These are phyloP conservation scores for Coprinopsis strossmayeri DNA, from an alignment of 768 basidiomycete species.

Conservation along the genomic window DNA sequence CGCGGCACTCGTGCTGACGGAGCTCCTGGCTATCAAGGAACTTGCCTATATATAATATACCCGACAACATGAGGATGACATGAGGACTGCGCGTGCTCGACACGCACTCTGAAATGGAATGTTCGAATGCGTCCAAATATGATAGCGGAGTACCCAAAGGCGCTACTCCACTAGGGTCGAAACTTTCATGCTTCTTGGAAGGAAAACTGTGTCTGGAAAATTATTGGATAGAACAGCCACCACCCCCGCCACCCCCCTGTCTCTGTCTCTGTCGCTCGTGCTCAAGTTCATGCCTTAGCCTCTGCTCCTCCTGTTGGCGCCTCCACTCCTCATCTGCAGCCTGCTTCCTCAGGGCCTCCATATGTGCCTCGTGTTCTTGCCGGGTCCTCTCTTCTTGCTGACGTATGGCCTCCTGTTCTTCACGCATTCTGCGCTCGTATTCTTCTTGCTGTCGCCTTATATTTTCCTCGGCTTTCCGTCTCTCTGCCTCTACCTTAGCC, in stretches of 20 bases:
- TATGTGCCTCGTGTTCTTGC: slow-evolving; percentile 1
- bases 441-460: slow-evolving; percentile 1
- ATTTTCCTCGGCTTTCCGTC: background rate
- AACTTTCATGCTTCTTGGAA: too few relatives aligned
- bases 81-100: too few relatives aligned
- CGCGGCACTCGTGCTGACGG: too few relatives aligned
- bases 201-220: too few relatives aligned
- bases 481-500: slow-evolving; percentile 3
- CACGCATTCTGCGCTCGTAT: background rate
- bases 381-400: background rate
- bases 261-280: slow-evolving; percentile 1
- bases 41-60: too few relatives aligned
- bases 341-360: background rate
- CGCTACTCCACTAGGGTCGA: too few relatives aligned
- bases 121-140: too few relatives aligned
- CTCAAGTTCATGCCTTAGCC: slow-evolving; percentile 3
- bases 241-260: background rate
- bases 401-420: background rate
- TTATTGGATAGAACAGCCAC: too few relatives aligned
- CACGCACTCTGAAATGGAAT: too few relatives aligned
- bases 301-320: background rate
- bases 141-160: too few relatives aligned
- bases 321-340: background rate
- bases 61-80: too few relatives aligned
- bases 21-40: too few relatives aligned